Percentiles rank a stretch among this genome's conserved stretches.
These are phyloP conservation scores for Scutellospora calospora DNA, from an alignment of 371 early-diverging fungal genomes.

Conservation along the genomic window DNA sequence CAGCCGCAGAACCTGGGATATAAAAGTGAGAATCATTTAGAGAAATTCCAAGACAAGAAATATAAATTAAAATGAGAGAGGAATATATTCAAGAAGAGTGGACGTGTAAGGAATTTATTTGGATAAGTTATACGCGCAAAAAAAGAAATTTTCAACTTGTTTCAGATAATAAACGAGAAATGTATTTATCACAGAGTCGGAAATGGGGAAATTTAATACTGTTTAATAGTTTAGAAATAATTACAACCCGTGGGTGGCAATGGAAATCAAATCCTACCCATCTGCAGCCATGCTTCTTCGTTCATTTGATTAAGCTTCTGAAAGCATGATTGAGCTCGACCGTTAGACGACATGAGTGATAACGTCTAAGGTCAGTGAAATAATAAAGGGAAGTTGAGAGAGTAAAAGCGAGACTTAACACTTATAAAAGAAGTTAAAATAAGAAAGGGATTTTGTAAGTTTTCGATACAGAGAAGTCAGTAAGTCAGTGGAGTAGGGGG, in stretches of 20 bases:
- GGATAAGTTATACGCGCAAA: too few species aligned
- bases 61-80: neutral
- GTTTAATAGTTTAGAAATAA: neutral
- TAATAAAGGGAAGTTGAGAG: neutral
- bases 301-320: slow-evolving; percentile 75
- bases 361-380: neutral
- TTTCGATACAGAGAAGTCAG: neutral
- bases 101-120: too few species aligned
- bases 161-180: too few species aligned
- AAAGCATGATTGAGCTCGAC: slow-evolving; percentile 50
- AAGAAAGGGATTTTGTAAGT: neutral
- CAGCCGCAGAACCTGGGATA: slow-evolving; percentile 66
- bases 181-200: too few species aligned
- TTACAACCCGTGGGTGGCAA: neutral
- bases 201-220: neutral
- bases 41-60: too few species aligned
- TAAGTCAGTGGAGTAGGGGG: neutral
- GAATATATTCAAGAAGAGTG: too few species aligned
- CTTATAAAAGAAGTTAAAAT: neutral
- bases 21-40: too few species aligned
- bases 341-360: neutral
- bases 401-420: neutral
- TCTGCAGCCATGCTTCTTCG: slow-evolving; percentile 81
- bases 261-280: slow-evolving; percentile 60
- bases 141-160: too few species aligned